phyloP scores from a whole-genome alignment of 2,329 filamentous ascomycete genomes.

The Curvularia sp. region DNA sequence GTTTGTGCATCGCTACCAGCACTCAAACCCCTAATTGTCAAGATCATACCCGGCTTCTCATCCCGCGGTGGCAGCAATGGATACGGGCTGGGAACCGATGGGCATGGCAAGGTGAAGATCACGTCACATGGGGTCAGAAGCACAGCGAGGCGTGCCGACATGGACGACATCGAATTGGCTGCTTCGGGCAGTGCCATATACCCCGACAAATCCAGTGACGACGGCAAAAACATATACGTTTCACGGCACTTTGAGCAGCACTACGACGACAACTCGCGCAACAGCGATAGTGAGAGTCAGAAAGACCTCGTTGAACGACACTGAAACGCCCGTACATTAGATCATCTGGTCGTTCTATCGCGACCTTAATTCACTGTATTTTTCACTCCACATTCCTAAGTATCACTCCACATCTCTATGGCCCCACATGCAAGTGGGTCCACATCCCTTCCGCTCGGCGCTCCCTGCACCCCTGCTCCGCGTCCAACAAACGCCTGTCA shows the following conservation, averaged over 20 bases:
- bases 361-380: background rate
- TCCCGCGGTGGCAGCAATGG: slow-evolving; percentile 18
- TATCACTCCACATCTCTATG: background rate
- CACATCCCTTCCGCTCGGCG: background rate
- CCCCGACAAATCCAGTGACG: slow-evolving; percentile 10
- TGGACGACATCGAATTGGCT: slow-evolving; percentile 25
- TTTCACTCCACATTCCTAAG: background rate
- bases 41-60: slow-evolving; percentile 31
- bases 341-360: background rate
- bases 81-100: slow-evolving; percentile 15
- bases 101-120: background rate
- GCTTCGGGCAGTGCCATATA: background rate
- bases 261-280: slow-evolving; percentile 1
- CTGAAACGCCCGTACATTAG: background rate
- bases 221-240: slow-evolving; percentile 18
- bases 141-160: slow-evolving; percentile 11
- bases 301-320: slow-evolving; percentile 5
- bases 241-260: slow-evolving; percentile 11
- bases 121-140: slow-evolving; percentile 1
- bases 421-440: background rate
- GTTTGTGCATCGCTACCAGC: slow-evolving; percentile 43
- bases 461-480: background rate
- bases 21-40: slow-evolving; percentile 38
- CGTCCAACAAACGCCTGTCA: background rate
- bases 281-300: slow-evolving; percentile 15